phyloP scores from a whole-genome alignment of 306 rosid species.

The Cajanus cajan region DNA sequence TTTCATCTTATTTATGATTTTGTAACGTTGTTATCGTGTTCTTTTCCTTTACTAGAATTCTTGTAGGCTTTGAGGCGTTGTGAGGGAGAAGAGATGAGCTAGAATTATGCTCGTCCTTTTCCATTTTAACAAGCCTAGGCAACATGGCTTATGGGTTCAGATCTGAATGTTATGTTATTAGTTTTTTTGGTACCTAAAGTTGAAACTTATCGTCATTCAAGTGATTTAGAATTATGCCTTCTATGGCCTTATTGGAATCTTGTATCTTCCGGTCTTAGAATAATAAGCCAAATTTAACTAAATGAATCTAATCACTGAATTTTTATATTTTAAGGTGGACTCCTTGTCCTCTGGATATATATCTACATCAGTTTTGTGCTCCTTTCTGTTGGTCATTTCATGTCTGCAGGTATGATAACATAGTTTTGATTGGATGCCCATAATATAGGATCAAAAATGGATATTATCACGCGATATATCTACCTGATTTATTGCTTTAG shows the following conservation, averaged over 20 bases:
- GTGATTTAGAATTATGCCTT: conserved; percentile 22
- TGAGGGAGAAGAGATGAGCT: conserved; percentile 53
- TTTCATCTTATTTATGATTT: neutral
- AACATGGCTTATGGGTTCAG: conserved; percentile 18
- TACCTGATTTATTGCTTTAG: too few relatives aligned
- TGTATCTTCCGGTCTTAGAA: neutral
- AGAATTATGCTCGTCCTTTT: conserved; percentile 48
- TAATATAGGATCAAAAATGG: neutral
- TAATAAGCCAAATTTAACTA: neutral
- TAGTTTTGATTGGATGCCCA: neutral
- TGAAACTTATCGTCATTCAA: neutral
- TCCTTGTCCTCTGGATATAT: neutral
- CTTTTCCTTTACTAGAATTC: neutral
- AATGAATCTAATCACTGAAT: neutral
- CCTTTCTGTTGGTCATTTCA: neutral
- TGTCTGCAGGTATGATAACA: neutral
- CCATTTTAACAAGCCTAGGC: conserved; percentile 35
- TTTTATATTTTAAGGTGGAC: neutral
- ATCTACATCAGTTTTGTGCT: neutral
- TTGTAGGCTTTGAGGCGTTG: conserved; percentile 26
- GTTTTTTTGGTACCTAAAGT: neutral
- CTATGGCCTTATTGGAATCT: neutral
- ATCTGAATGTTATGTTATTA: neutral
- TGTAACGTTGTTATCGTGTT: conserved; percentile 3
- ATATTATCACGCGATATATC: neutral